A percentile compares a stretch with the other conserved stretches of the same genome.
Evolutionary conservation across 805 yeast species (phyloP).

Genomic region (Schwanniomyces occidentalis): DNA sequence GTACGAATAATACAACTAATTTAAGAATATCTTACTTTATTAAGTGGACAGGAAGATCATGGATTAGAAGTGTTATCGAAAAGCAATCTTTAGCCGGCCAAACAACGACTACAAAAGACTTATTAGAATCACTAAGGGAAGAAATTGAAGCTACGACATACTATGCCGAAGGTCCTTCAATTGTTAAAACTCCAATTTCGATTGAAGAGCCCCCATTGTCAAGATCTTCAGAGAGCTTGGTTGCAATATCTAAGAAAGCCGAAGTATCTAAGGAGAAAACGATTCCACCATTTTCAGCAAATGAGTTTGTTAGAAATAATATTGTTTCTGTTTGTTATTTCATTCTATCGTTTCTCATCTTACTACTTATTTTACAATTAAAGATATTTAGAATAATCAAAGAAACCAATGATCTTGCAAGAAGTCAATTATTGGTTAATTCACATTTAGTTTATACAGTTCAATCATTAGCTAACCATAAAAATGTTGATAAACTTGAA

Average conservation of each 20-base stretch:
- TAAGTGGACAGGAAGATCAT: conserved; percentile 88
- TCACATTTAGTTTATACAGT: conserved; percentile 13
- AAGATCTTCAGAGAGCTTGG: background rate
- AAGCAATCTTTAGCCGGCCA: conserved; percentile 84
- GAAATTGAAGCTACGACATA: conserved; percentile 26
- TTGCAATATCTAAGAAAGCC: background rate
- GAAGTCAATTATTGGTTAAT: conserved; percentile 19
- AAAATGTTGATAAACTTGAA: conserved; percentile 1
- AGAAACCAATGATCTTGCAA: conserved; percentile 24
- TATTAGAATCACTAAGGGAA: conserved; percentile 39
- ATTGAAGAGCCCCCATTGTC: background rate
- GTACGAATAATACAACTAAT: conserved; percentile 54
- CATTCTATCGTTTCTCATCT: conserved; percentile 18
- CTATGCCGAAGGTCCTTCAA: conserved; percentile 19
- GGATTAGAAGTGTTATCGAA: conserved; percentile 90
- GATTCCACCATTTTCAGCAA: no score
- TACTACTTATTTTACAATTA: conserved; percentile 22
- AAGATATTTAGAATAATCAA: conserved; percentile 14
- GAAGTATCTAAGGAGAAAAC: no score
- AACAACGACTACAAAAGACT: conserved; percentile 54
- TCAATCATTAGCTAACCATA: conserved; percentile 4
- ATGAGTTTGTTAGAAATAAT: conserved; percentile 12
- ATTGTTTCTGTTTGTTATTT: conserved; percentile 16
- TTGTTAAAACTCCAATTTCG: conserved; percentile 3
- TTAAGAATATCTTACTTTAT: conserved; percentile 69